These are phyloP conservation scores for Neonectria coccinea DNA, from an alignment of 2,329 filamentous ascomycete species.

Conservation along the genomic window DNA sequence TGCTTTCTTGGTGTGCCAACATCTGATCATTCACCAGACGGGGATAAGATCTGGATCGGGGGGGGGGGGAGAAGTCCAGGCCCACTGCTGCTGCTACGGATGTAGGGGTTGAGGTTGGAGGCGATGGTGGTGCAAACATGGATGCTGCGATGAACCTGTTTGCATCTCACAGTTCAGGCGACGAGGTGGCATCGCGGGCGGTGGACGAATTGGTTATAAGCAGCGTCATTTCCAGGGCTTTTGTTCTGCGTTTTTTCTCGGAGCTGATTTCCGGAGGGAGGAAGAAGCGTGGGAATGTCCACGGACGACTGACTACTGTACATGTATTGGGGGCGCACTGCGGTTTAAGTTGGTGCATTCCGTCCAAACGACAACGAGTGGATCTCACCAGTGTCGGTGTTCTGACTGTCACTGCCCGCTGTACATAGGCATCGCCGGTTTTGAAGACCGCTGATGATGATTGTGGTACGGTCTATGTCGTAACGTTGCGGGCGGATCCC, in stretches of 20 bases:
- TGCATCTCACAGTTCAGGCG: background rate
- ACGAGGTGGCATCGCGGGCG: background rate
- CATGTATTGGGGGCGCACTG: too few species aligned
- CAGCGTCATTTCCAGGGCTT: too few species aligned
- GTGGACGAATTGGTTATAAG: slow-evolving; percentile 1
- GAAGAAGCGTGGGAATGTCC: background rate
- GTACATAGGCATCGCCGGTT: too few species aligned
- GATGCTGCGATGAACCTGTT: background rate
- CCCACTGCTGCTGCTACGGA: slow-evolving; percentile 5
- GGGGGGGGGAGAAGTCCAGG: background rate
- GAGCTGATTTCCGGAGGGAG: background rate
- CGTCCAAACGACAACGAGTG: background rate
- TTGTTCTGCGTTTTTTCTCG: background rate
- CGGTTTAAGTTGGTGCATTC: background rate
- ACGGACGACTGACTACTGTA: background rate
- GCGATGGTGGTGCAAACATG: background rate
- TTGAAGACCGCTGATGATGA: background rate
- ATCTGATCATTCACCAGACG: background rate
- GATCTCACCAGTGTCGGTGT: background rate
- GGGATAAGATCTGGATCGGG: slow-evolving; percentile 17
- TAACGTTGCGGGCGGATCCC: background rate
- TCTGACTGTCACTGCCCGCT: background rate
- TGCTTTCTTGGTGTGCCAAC: background rate
- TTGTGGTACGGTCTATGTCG: background rate
- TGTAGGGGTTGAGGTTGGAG: slow-evolving; percentile 7